A percentile compares a stretch with the other conserved stretches of the same genome.
Conservation (phyloP, 2,329 filamentous ascomycete genomes). For the Lasiodiplodia sp. region DNA sequence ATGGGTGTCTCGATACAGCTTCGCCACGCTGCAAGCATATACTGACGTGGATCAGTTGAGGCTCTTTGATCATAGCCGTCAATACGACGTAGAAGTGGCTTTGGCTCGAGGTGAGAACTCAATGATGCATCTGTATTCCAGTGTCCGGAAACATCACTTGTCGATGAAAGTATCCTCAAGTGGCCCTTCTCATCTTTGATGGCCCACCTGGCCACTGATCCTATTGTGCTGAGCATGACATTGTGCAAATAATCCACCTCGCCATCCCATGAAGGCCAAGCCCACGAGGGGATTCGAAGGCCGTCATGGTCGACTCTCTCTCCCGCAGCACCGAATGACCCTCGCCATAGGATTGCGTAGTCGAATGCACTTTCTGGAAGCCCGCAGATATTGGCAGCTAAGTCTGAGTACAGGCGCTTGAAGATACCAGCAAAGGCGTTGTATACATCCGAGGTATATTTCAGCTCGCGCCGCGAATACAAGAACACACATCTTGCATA, state of each 20-base stretch:
- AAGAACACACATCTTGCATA: too few relatives aligned
- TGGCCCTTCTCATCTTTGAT: not conserved
- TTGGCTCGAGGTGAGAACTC: too few relatives aligned
- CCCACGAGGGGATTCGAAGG: not conserved
- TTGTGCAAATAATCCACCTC: too few relatives aligned
- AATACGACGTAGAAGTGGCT: too few relatives aligned
- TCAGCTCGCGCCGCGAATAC: not conserved
- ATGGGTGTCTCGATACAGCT: not conserved
- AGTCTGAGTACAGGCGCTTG: not conserved
- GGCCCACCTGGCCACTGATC: not conserved
- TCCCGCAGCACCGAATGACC: too few relatives aligned
- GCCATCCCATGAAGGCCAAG: not conserved
- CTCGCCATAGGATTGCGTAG: not conserved
- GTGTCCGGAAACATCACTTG: not conserved
- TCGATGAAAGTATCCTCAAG: not conserved
- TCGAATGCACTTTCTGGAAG: not conserved
- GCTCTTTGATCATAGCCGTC: too few relatives aligned
- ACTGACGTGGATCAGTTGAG: not conserved
- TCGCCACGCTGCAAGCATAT: not conserved
- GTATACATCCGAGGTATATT: conserved; percentile 6
- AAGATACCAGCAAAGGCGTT: conserved; percentile 11
- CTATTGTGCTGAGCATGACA: too few relatives aligned
- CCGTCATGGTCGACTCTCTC: too few relatives aligned
- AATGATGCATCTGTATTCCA: not conserved
- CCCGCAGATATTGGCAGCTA: fast-evolving